Evolutionary conservation across 257 asterid species (phyloP), one percentile per base, ranked within the genome.

Genomic region (Verbena officinalis): DNA sequence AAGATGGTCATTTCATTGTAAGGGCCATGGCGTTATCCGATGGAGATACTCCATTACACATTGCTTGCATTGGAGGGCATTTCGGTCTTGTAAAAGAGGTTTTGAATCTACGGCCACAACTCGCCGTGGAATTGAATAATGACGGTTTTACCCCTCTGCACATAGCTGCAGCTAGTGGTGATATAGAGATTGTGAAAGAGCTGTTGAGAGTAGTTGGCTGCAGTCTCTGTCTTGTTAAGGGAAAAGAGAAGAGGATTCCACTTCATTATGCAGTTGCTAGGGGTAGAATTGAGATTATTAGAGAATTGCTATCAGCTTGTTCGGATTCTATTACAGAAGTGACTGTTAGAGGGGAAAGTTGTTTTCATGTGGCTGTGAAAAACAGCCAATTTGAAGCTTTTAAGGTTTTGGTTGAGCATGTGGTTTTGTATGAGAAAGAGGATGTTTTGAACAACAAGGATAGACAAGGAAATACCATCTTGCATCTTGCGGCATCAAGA

Each of bases 401-500:
- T 12, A 43, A 55, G 67, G 31, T 60, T 2, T 63, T 81, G 58
- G 74, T 65, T 34, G 52, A 69, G 22, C 48, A 59, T 7, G 54
- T 30, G 9, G 53, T 48, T 42, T 7, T 20, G 14, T 33, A 10
- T 7, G 27, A 49, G 7, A 73, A 49, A 4, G 82, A 55, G 44
- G 69, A 62, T 5, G 9, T 76, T 5, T 31, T 78, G 27, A 80
- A 78, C 17, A 15, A 7, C 60, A 74, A 45, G 60, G 91, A 84
- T 50, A 36, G 33, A 1, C 68, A 21, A 30, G 91, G 89, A 22
- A 75, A 82, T 69, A 80, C 83, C 16, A 56, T 80, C 21, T 50
- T 87, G 73, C 95, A 84, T 67, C 69, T 75, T 19, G 90, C 85
- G 1, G 81, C 82, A 8, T 73, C 68, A 1, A 57, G 45, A 55